Percentiles rank a stretch among this genome's conserved stretches.
phyloP scores from a whole-genome alignment of 2,329 filamentous ascomycete species.

The Hypocrella siamensis region DNA sequence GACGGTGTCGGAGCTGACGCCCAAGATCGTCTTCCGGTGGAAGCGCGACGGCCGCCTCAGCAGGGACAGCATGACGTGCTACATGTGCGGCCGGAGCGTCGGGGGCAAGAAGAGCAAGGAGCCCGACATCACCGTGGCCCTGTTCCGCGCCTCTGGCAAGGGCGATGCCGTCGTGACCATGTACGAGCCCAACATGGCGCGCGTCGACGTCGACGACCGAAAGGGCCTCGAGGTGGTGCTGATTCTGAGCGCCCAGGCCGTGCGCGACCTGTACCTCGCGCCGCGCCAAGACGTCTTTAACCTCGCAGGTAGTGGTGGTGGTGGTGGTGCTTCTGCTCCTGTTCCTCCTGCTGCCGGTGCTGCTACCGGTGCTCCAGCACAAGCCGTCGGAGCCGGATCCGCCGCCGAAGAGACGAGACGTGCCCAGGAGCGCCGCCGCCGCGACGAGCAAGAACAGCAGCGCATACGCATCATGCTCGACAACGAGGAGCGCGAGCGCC shows the following conservation, averaged over 20 bases:
- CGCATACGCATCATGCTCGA: constrained; percentile 50
- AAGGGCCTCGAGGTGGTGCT: constrained; percentile 84
- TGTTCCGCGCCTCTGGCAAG: constrained; percentile 56
- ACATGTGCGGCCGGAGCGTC: constrained; percentile 63
- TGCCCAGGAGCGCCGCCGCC: constrained; percentile 37
- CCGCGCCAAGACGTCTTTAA: constrained; percentile 68
- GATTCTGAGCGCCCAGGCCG: constrained; percentile 44
- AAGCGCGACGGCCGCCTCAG: constrained; percentile 73
- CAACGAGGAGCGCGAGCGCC: constrained; percentile 45
- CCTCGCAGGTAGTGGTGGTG: constrained; percentile 34
- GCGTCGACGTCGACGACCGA: constrained; percentile 84
- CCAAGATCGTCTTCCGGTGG: constrained; percentile 77
- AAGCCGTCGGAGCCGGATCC: constrained; percentile 16
- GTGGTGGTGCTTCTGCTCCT: background rate
- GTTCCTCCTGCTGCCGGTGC: constrained; percentile 20
- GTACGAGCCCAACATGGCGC: constrained; percentile 82
- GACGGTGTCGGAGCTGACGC: constrained; percentile 34
- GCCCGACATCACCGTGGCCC: constrained; percentile 85
- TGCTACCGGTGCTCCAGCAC: constrained; percentile 13
- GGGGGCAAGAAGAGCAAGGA: constrained; percentile 73
- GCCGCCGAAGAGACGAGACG: constrained; percentile 68
- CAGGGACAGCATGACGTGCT: constrained; percentile 81
- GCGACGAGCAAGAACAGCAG: constrained; percentile 36
- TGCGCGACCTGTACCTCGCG: constrained; percentile 48
- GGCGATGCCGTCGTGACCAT: constrained; percentile 53